Evolutionary conservation across 176 grass and related monocot genomes (phyloP).

Genomic region (Dactylis glomerata): DNA sequence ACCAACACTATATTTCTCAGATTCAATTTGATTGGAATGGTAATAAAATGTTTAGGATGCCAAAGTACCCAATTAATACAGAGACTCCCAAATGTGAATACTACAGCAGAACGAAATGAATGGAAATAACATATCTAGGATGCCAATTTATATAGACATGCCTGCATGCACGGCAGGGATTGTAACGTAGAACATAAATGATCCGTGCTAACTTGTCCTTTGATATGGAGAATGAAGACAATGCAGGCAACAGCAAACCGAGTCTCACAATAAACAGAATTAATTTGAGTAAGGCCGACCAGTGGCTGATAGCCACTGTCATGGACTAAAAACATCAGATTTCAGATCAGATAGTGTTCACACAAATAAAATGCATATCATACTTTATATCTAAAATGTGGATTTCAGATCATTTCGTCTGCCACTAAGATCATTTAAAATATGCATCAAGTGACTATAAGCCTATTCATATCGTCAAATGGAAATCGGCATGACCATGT

Average conservation of each 20-base stretch:
- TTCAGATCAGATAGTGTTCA: neutral
- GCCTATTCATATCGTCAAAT: neutral
- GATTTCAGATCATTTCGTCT: neutral
- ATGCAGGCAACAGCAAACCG: neutral
- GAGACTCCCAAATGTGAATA: neutral
- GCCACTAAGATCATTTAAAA: neutral
- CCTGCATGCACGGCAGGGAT: neutral
- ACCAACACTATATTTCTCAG: neutral
- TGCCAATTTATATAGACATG: neutral
- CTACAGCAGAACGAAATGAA: neutral
- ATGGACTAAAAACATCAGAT: neutral
- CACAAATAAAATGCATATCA: neutral
- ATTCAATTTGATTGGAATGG: neutral
- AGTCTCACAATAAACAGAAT: neutral
- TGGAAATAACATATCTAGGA: neutral
- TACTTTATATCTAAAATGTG: neutral
- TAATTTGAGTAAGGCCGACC: neutral
- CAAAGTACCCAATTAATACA: conserved; percentile 4
- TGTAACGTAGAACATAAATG: neutral
- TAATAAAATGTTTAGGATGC: neutral
- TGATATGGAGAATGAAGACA: neutral
- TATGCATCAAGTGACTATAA: neutral
- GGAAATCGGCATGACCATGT: no score
- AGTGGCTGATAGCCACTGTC: neutral
- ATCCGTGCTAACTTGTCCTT: neutral